phyloP scores from a whole-genome alignment of 1,284 basidiomycete species.

The Taiwanofungus camphoratus region DNA sequence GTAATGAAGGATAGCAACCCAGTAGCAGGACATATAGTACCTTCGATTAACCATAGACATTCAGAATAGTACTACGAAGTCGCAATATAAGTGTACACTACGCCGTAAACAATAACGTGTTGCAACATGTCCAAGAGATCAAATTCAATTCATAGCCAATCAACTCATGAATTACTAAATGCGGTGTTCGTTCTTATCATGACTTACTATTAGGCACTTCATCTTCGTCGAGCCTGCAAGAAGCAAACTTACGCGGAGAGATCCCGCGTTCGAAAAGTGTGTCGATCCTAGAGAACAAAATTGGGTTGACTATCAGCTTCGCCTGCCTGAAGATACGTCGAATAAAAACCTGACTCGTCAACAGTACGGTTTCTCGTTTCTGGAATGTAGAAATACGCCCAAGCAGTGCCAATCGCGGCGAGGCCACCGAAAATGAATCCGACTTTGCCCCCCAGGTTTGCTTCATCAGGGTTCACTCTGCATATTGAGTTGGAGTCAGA shows the following conservation, averaged over 20 bases:
- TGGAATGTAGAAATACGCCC: slow-evolving; percentile 11
- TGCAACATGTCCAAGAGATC: too few relatives aligned
- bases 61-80: too few relatives aligned
- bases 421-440: slow-evolving; percentile 13
- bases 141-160: too few relatives aligned
- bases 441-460: slow-evolving; percentile 11
- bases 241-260: background rate
- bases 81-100: too few relatives aligned
- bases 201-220: background rate
- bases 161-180: too few relatives aligned
- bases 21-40: too few relatives aligned
- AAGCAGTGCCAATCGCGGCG: slow-evolving; percentile 3
- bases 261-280: background rate
- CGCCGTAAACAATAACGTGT: too few relatives aligned
- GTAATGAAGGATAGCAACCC: too few relatives aligned
- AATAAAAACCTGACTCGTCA: slow-evolving; percentile 8
- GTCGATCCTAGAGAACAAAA: background rate
- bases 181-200: background rate
- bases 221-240: background rate
- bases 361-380: slow-evolving; percentile 10
- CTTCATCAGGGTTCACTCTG: slow-evolving; percentile 10
- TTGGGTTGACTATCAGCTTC: too few relatives aligned
- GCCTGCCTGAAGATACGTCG: too few relatives aligned
- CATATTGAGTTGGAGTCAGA: background rate
- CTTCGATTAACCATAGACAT: too few relatives aligned